phyloP scores from a whole-genome alignment of 73 alveolate genomes.

The Tetrahymena thermophila region DNA sequence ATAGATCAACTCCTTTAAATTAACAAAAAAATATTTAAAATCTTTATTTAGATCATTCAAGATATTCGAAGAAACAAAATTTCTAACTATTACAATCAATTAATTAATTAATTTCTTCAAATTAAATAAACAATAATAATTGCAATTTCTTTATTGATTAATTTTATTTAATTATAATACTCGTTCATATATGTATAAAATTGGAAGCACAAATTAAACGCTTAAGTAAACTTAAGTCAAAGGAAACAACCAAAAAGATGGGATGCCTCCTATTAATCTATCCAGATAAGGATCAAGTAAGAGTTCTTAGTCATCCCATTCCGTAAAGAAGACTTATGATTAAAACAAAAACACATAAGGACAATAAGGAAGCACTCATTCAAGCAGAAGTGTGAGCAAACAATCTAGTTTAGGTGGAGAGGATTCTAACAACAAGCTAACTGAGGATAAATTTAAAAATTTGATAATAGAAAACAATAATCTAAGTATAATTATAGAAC shows the following conservation, averaged over 20 bases:
- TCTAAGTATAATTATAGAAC: not conserved
- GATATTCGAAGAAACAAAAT: not conserved
- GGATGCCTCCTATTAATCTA: not conserved
- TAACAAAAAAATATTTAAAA: too few species aligned
- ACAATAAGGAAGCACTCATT: not conserved
- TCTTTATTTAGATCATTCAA: not conserved
- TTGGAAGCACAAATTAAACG: not conserved
- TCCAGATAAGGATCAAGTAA: not conserved
- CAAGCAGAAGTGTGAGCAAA: not conserved
- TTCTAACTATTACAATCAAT: not conserved
- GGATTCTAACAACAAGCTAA: not conserved
- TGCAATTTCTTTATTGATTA: too few species aligned
- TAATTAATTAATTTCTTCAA: too few species aligned
- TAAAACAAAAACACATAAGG: not conserved
- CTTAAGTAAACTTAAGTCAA: not conserved
- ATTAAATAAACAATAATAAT: too few species aligned
- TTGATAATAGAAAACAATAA: not conserved
- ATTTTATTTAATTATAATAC: not conserved
- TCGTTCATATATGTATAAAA: not conserved
- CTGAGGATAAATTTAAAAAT: not conserved
- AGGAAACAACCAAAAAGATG: not conserved
- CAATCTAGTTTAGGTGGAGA: not conserved
- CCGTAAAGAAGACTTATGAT: not conserved
- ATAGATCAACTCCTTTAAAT: too few species aligned
- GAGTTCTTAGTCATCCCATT: not conserved